Conservation (phyloP, 106 monocot species). For the Platanthera guangdongensis region DNA sequence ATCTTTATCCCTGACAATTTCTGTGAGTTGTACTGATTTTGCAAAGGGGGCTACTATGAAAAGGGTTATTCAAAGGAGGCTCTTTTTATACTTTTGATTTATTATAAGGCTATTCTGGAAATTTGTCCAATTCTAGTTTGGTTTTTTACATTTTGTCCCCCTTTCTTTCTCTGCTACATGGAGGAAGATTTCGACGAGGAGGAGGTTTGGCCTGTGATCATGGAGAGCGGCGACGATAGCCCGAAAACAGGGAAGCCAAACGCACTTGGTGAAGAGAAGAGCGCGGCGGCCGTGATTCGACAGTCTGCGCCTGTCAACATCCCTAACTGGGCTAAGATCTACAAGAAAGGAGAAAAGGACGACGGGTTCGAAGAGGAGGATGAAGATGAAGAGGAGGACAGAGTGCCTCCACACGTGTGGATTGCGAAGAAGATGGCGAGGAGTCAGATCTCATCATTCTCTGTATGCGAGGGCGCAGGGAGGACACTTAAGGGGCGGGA, state of each 20-base stretch:
- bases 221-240: neutral
- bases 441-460: slow-evolving; percentile 57
- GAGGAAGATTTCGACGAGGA: slow-evolving; percentile 24
- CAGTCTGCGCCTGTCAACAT: slow-evolving; percentile 50
- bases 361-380: slow-evolving; percentile 9
- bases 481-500: slow-evolving; percentile 76
- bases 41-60: too few species aligned
- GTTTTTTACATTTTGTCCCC: neutral
- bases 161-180: neutral
- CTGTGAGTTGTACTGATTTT: too few species aligned
- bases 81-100: too few species aligned
- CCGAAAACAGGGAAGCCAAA: neutral
- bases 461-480: slow-evolving; percentile 67
- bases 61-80: too few species aligned
- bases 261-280: neutral
- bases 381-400: slow-evolving; percentile 25
- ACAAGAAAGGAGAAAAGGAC: neutral
- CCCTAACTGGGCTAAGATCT: slow-evolving; percentile 36
- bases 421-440: slow-evolving; percentile 48
- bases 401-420: slow-evolving; percentile 58
- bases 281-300: neutral
- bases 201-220: slow-evolving; percentile 17
- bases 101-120: too few species aligned
- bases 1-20: too few species aligned
- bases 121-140: neutral